Evolutionary conservation across 257 asterid species (phyloP).

Genomic region (Plantago major): DNA sequence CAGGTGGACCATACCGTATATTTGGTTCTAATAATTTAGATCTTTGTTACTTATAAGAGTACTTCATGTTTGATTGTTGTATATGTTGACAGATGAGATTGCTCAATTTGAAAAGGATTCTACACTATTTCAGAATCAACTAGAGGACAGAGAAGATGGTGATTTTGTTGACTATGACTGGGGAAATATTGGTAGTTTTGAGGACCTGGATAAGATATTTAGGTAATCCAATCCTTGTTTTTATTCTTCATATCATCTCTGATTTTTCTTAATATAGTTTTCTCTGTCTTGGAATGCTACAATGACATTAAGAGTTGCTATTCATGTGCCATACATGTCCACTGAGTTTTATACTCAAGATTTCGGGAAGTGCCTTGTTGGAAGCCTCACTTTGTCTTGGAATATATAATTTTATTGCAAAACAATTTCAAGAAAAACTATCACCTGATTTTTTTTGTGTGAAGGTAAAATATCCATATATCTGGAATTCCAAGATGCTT

Average conservation of each 20-base stretch:
- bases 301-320: not conserved
- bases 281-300: slow-evolving; percentile 3
- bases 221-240: slow-evolving; percentile 46
- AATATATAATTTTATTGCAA: not conserved
- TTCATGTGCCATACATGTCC: not conserved
- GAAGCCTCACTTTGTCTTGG: not conserved
- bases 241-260: not conserved
- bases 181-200: slow-evolving; percentile 89
- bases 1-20: slow-evolving; percentile 31
- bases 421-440: not conserved
- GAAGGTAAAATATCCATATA: not conserved
- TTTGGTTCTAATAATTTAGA: not conserved
- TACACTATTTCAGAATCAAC: slow-evolving; percentile 50
- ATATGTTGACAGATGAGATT: slow-evolving; percentile 41
- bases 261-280: not conserved
- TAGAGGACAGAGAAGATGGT: slow-evolving; percentile 50
- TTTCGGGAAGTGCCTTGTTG: not conserved
- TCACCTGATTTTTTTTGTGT: not conserved
- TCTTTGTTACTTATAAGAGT: slow-evolving; percentile 1
- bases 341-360: not conserved
- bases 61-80: slow-evolving; percentile 18
- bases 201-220: slow-evolving; percentile 85
- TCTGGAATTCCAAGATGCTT: not conserved
- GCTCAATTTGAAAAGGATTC: slow-evolving; percentile 37
- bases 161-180: slow-evolving; percentile 79